Base-by-base conservation (phyloP, 2,329 filamentous ascomycete species). In the Penicillium digitatum region DNA sequence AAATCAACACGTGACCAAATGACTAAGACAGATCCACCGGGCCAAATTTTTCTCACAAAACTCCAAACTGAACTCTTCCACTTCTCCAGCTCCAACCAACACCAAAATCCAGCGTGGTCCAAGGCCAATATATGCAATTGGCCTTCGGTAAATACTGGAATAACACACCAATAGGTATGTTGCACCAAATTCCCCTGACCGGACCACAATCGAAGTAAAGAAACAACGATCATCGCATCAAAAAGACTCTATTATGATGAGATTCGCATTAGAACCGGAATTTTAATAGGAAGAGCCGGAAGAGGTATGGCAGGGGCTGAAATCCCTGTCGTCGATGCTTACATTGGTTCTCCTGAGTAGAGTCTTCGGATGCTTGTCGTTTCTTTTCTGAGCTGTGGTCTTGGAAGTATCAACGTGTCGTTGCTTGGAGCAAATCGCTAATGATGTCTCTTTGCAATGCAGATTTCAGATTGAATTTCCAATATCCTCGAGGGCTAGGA, bases 201-300 rank as follows among this genome's bases (percentile, higher is more conserved):
- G 24, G 40, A 32, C 48, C 20, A n/a, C 49, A 26, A 27, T 27
- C 6, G 26, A 27, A 38, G 37, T 20, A 18, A 54, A 39, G 43
- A 48, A 40, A 32, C 51, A 34, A 26, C 47, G 55, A 54, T 40
- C 32, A 54, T 48, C 51, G 37, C 60, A 56, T 58, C 46, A 54
- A 48, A 57, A 56, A 57, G 46, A 50, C 54, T 63, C 65, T 61
- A 43, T 50, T 48, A 76, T 76, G 74, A 76, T 76, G 74, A 76
- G 69, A 72, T 66, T 39, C 52, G 65, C 65, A 65, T 64, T 50
- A 66, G 62, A 72, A 75, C 75, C 73, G 74, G 66, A 63, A 66
- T 67, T 70, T 61, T 67, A 29, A 72, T 76, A 76, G 74, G 74
- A 76, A 76, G 74, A 76, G 74, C 74, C 74, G 74, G 73, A 76